These are phyloP conservation scores for Bipolaris oryzae DNA, from an alignment of 2,329 filamentous ascomycete species.

Conservation along the genomic window DNA sequence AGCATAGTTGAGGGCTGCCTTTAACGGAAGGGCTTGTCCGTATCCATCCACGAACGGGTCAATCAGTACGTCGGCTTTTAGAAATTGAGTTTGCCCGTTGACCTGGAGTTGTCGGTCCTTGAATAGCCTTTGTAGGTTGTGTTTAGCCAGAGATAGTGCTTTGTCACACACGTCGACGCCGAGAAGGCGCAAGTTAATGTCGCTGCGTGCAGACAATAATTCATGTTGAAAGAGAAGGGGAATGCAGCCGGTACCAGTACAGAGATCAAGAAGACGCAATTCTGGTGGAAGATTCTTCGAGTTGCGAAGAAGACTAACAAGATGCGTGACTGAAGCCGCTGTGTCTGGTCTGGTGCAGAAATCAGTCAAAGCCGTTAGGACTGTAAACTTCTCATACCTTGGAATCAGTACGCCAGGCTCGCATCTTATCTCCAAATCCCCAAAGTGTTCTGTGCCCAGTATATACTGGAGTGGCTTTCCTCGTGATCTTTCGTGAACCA, in stretches of 20 bases:
- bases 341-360: conserved; percentile 52
- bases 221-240: conserved; percentile 74
- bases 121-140: conserved; percentile 62
- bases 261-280: conserved; percentile 79
- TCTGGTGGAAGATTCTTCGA: conserved; percentile 28
- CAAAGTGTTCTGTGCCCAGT: conserved; percentile 87
- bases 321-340: conserved; percentile 46
- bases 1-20: conserved; percentile 20
- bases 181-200: conserved; percentile 56
- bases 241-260: conserved; percentile 91
- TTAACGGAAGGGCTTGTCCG: conserved; percentile 19
- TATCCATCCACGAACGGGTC: conserved; percentile 57
- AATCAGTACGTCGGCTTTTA: conserved; percentile 52
- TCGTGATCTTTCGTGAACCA: conserved; percentile 50
- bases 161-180: conserved; percentile 75
- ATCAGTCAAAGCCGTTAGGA: conserved; percentile 17
- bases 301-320: conserved; percentile 38
- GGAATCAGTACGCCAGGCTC: conserved; percentile 83
- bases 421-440: conserved; percentile 78
- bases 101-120: conserved; percentile 11
- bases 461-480: conserved; percentile 89
- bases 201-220: conserved; percentile 50
- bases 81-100: conserved; percentile 53
- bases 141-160: conserved; percentile 68
- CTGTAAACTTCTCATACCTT: conserved; percentile 55